Conservation (phyloP, 2,329 filamentous ascomycete species). For the Hymenoscyphus salicellus region DNA sequence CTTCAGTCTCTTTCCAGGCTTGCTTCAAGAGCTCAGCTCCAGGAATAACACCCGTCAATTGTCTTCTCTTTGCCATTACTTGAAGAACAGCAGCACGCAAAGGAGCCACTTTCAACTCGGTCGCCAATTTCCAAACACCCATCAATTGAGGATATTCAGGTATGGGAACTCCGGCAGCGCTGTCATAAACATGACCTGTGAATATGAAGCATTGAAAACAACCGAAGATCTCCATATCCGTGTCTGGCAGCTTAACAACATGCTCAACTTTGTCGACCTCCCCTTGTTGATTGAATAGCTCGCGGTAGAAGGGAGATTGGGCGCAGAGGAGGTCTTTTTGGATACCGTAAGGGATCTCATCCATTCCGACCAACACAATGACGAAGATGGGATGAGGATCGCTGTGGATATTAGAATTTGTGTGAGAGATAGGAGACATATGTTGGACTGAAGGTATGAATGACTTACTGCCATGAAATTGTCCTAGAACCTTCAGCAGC, state of each 20-base stretch:
- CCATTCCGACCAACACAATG: conserved; percentile 30
- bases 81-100: conserved; percentile 42
- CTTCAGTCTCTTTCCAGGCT: conserved; percentile 61
- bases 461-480: conserved; percentile 34
- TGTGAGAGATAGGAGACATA: not conserved
- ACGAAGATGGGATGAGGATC: conserved; percentile 32
- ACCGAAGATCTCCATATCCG: conserved; percentile 28
- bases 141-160: conserved; percentile 31
- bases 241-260: conserved; percentile 30
- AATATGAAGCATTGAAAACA: conserved; percentile 34
- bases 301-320: conserved; percentile 31
- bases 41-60: conserved; percentile 53
- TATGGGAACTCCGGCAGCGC: conserved; percentile 21
- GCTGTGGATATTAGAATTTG: conserved; percentile 18
- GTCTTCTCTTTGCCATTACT: conserved; percentile 55
- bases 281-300: conserved; percentile 24
- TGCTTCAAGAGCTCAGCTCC: conserved; percentile 57
- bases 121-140: conserved; percentile 33
- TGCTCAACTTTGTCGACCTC: conserved; percentile 24
- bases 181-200: conserved; percentile 32
- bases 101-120: conserved; percentile 29
- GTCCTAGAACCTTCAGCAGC: conserved; percentile 18
- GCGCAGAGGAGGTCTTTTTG: conserved; percentile 33
- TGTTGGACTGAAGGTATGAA: not conserved
- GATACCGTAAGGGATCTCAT: conserved; percentile 33